phyloP scores from a whole-genome alignment of 2,329 filamentous ascomycete species.

The Microdochium trichocladiopsis region DNA sequence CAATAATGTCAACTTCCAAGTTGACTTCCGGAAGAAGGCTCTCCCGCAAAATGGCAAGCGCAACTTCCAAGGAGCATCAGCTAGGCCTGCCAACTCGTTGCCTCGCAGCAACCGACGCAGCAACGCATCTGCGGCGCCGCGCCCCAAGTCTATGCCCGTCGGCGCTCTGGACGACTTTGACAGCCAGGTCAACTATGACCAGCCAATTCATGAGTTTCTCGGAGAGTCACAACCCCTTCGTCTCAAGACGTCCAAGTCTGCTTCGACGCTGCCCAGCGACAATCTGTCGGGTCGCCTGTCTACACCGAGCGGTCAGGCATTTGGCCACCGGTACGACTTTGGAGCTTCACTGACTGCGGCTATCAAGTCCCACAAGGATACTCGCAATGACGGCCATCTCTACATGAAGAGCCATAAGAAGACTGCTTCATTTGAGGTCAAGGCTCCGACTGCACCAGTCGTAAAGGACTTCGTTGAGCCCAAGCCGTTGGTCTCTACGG shows the following conservation, averaged over 20 bases:
- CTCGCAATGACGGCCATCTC: constrained; percentile 42
- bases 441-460: not conserved
- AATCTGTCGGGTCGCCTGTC: constrained; percentile 44
- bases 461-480: constrained; percentile 5
- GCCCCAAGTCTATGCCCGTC: constrained; percentile 47
- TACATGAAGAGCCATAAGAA: constrained; percentile 47
- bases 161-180: constrained; percentile 66
- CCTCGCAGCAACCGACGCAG: constrained; percentile 60
- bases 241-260: constrained; percentile 63
- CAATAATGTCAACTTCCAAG: constrained; percentile 75
- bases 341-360: constrained; percentile 83
- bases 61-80: constrained; percentile 39
- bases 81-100: constrained; percentile 44
- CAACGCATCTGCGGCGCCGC: constrained; percentile 30
- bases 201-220: constrained; percentile 54
- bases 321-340: constrained; percentile 94
- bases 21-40: constrained; percentile 82
- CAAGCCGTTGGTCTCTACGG: constrained; percentile 4
- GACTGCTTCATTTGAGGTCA: constrained; percentile 13
- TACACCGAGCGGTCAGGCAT: constrained; percentile 61
- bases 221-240: constrained; percentile 59
- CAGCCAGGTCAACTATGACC: constrained; percentile 50
- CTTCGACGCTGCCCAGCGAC: constrained; percentile 55
- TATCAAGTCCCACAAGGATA: constrained; percentile 66
- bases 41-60: constrained; percentile 55